Evolutionary conservation across 2,329 filamentous ascomycete genomes (phyloP).

Genomic region (Immersiporthe knoxdaviesiana): DNA sequence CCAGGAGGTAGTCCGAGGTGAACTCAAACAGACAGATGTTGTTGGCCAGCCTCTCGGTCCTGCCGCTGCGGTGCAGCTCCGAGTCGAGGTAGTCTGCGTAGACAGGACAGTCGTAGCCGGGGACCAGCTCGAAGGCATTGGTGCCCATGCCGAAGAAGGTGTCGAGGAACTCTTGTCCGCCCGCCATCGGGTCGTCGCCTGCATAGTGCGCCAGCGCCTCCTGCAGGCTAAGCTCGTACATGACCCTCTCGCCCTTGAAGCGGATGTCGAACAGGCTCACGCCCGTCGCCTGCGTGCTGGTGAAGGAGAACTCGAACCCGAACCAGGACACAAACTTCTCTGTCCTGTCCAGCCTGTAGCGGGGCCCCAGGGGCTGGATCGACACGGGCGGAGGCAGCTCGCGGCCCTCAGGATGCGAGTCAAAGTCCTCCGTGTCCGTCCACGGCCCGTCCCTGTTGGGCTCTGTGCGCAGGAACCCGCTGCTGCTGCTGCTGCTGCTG

Average conservation of each 20-base stretch:
- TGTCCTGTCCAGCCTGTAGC: slow-evolving; percentile 47
- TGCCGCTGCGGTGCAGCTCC: slow-evolving; percentile 40
- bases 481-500: neutral
- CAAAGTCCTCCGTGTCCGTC: slow-evolving; percentile 42
- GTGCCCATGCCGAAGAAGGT: slow-evolving; percentile 43
- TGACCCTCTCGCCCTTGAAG: slow-evolving; percentile 53
- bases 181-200: slow-evolving; percentile 49
- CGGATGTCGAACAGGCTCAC: slow-evolving; percentile 53
- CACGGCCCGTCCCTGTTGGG: slow-evolving; percentile 34
- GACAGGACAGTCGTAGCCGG: slow-evolving; percentile 46
- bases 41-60: slow-evolving; percentile 37
- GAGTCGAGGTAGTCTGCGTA: slow-evolving; percentile 39
- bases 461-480: slow-evolving; percentile 19
- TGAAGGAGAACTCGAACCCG: slow-evolving; percentile 56
- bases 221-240: slow-evolving; percentile 57
- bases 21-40: slow-evolving; percentile 46
- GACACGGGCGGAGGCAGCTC: slow-evolving; percentile 38
- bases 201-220: slow-evolving; percentile 58
- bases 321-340: slow-evolving; percentile 55
- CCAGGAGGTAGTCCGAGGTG: slow-evolving; percentile 42
- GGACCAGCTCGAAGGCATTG: slow-evolving; percentile 42
- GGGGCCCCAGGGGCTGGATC: slow-evolving; percentile 44
- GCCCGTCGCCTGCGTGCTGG: slow-evolving; percentile 48
- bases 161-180: slow-evolving; percentile 48
- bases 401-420: slow-evolving; percentile 36